Evolutionary conservation across 257 asterid genomes (phyloP).

Genomic region (Plantago elongata): DNA sequence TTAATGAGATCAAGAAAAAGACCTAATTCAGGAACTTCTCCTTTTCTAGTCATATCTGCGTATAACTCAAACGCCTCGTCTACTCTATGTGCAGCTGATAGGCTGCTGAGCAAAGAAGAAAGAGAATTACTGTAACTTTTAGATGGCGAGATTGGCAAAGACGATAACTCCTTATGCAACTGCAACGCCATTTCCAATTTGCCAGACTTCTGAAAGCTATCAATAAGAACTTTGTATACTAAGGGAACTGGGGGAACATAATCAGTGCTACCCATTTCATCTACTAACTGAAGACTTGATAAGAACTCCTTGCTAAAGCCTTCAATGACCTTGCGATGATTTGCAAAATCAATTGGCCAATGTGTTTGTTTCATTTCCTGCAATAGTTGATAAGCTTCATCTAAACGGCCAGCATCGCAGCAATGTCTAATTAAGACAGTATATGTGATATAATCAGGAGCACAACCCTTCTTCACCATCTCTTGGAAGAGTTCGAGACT

Average conservation of each 20-base stretch:
- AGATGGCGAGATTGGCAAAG: conserved; percentile 28
- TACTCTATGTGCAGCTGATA: conserved; percentile 44
- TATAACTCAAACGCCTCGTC: conserved; percentile 69
- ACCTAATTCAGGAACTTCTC: conserved; percentile 54
- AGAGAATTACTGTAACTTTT: conserved; percentile 30
- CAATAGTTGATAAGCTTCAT: conserved; percentile 75
- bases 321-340: conserved; percentile 69
- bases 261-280: conserved; percentile 47
- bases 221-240: conserved; percentile 61
- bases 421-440: conserved; percentile 67
- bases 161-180: conserved; percentile 56
- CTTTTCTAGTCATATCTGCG: conserved; percentile 47
- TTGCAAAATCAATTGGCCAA: conserved; percentile 70
- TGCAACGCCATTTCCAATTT: conserved; percentile 67
- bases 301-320: conserved; percentile 75
- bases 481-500: conserved; percentile 54
- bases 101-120: conserved; percentile 58
- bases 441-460: conserved; percentile 85
- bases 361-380: conserved; percentile 88
- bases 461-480: conserved; percentile 68
- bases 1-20: conserved; percentile 56
- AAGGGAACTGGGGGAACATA: conserved; percentile 46
- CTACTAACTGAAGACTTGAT: conserved; percentile 55
- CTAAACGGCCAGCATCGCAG: conserved; percentile 51
- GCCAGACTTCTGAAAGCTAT: conserved; percentile 75